Evolutionary conservation across 345 rosid species (phyloP).

Genomic region (Eucalyptus tenuipes): DNA sequence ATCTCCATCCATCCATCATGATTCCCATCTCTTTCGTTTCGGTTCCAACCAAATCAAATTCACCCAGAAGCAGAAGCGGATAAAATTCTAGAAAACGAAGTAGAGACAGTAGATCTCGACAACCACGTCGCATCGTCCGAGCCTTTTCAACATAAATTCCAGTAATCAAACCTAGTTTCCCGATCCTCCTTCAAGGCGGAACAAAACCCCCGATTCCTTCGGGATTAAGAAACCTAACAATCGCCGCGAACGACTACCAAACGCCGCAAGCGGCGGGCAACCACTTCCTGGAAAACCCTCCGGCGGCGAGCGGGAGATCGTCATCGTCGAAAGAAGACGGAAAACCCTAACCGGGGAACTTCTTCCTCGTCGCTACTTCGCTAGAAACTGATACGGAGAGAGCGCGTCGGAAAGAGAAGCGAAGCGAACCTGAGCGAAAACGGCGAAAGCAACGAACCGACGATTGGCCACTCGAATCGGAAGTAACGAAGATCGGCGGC

Average conservation of each 20-base stretch:
- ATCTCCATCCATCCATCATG: background rate
- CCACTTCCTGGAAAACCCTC: background rate
- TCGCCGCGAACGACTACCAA: background rate
- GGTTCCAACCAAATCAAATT: background rate
- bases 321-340: background rate
- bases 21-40: background rate
- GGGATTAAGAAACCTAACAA: background rate
- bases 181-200: background rate
- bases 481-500: background rate
- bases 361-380: background rate
- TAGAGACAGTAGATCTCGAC: background rate
- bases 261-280: background rate
- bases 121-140: background rate
- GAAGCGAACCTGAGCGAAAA: background rate
- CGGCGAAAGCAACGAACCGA: background rate
- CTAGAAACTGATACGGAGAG: background rate
- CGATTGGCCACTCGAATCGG: background rate
- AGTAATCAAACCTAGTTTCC: background rate
- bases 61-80: background rate
- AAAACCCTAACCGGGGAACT: background rate
- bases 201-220: background rate
- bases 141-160: background rate
- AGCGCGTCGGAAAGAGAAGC: background rate
- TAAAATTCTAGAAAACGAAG: background rate
- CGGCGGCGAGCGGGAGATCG: background rate